A percentile compares a stretch with the other conserved stretches of the same genome.
Evolutionary conservation across 202 grass and related monocot species (phyloP).

Genomic region (Alloteropsis angusta): DNA sequence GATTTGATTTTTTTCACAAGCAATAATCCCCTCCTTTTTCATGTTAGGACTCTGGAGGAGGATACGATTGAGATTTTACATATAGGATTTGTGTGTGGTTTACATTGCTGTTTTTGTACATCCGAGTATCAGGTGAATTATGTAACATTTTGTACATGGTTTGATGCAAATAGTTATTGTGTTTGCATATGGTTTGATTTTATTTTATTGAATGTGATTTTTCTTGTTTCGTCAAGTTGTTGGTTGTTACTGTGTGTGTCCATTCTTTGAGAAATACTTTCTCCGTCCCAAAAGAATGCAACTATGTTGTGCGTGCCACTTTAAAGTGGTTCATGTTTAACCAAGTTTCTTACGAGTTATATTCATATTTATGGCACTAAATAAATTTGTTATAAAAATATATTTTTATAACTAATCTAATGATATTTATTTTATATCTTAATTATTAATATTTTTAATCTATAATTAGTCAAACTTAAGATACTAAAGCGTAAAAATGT

Average conservation of each 20-base stretch:
- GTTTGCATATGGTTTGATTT: not conserved
- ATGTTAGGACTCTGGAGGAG: conserved; percentile 29
- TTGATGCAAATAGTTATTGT: not conserved
- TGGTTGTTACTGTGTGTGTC: too few species aligned
- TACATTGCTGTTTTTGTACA: conserved; percentile 14
- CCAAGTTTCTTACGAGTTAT: too few species aligned
- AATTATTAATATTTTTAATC: too few species aligned
- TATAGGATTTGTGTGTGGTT: conserved; percentile 4
- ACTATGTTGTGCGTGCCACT: too few species aligned
- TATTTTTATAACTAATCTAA: too few species aligned
- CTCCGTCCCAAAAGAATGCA: too few species aligned
- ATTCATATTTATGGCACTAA: too few species aligned
- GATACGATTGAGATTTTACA: not conserved
- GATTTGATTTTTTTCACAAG: conserved; percentile 21
- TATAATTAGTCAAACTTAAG: too few species aligned
- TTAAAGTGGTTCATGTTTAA: too few species aligned
- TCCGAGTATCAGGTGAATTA: not conserved
- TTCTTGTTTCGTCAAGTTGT: not conserved
- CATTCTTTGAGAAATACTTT: not conserved
- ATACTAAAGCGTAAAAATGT: too few species aligned
- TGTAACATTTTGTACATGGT: conserved; percentile 23
- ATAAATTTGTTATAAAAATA: too few species aligned
- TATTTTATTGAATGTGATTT: not conserved
- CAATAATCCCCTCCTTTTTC: conserved; percentile 25
- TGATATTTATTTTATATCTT: too few species aligned